Conservation (phyloP, 305 asterid genomes). For the Coffea humblotiana region DNA sequence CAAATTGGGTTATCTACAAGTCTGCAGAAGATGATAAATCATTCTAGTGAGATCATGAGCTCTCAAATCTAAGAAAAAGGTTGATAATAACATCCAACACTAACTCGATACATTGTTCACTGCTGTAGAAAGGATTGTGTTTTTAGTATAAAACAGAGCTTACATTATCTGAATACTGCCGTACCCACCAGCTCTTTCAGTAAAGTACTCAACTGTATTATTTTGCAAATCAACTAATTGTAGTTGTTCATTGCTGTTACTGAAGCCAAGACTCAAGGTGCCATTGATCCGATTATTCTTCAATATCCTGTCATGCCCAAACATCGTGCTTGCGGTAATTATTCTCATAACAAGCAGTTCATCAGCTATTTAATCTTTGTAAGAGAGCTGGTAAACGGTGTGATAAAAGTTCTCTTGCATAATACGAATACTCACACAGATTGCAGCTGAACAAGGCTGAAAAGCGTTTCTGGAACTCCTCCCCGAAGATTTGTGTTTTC, state of each 20-base stretch:
- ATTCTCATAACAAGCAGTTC: background rate
- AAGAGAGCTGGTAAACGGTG: too few relatives aligned
- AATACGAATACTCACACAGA: constrained; percentile 48
- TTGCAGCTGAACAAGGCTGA: constrained; percentile 61
- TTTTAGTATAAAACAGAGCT: constrained; percentile 22
- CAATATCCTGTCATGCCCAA: constrained; percentile 42
- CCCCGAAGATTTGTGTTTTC: constrained; percentile 53
- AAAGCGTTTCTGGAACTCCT: constrained; percentile 50
- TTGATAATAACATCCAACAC: background rate
- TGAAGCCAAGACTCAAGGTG: constrained; percentile 52
- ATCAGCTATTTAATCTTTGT: too few relatives aligned
- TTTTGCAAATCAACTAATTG: constrained; percentile 58
- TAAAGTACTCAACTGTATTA: constrained; percentile 48
- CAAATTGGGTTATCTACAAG: constrained; percentile 62
- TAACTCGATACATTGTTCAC: background rate
- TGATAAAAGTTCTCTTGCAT: background rate
- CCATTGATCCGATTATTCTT: constrained; percentile 61
- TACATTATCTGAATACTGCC: constrained; percentile 45
- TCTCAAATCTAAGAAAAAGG: background rate
- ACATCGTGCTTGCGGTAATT: background rate
- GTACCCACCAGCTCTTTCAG: constrained; percentile 35
- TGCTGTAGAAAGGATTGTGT: background rate
- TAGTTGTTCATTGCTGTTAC: constrained; percentile 45
- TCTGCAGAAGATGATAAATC: constrained; percentile 36
- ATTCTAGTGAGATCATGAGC: constrained; percentile 3